These are phyloP conservation scores for Apiospora arundinis DNA, from an alignment of 2,329 filamentous ascomycete species.

Conservation along the genomic window DNA sequence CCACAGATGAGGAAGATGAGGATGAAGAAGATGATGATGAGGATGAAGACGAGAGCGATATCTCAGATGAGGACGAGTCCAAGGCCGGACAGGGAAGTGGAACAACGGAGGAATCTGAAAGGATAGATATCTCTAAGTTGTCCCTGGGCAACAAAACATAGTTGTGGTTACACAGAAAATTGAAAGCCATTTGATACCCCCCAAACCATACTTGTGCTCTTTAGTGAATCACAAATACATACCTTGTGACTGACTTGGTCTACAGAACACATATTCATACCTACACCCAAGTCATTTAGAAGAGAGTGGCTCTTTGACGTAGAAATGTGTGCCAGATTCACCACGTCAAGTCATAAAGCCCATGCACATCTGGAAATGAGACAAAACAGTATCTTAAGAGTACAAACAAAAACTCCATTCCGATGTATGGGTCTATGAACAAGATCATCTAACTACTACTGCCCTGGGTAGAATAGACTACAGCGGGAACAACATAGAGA, in stretches of 20 bases:
- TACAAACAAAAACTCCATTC: slow-evolving; percentile 19
- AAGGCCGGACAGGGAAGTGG: slow-evolving; percentile 24
- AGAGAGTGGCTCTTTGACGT: background rate
- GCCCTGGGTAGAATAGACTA: slow-evolving; percentile 11
- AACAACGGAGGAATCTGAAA: slow-evolving; percentile 28
- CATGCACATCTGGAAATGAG: too few relatives aligned
- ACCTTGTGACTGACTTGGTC: background rate
- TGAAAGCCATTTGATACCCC: slow-evolving; percentile 25
- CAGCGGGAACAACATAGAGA: slow-evolving; percentile 22
- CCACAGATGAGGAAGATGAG: slow-evolving; percentile 45
- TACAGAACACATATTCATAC: background rate
- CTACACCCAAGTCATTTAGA: background rate
- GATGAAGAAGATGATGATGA: slow-evolving; percentile 43
- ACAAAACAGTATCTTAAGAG: background rate
- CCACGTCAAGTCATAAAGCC: background rate
- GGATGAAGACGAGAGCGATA: slow-evolving; percentile 41
- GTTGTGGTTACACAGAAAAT: background rate
- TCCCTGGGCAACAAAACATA: slow-evolving; percentile 36
- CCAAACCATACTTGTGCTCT: background rate
- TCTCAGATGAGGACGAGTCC: slow-evolving; percentile 35
- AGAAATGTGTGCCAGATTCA: background rate
- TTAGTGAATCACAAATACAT: background rate
- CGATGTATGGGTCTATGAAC: slow-evolving; percentile 23
- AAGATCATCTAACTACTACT: slow-evolving; percentile 21
- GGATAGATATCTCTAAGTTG: slow-evolving; percentile 34